phyloP scores from a whole-genome alignment of 75 land plant genomes.

The Sequoiadendron giganteum region DNA sequence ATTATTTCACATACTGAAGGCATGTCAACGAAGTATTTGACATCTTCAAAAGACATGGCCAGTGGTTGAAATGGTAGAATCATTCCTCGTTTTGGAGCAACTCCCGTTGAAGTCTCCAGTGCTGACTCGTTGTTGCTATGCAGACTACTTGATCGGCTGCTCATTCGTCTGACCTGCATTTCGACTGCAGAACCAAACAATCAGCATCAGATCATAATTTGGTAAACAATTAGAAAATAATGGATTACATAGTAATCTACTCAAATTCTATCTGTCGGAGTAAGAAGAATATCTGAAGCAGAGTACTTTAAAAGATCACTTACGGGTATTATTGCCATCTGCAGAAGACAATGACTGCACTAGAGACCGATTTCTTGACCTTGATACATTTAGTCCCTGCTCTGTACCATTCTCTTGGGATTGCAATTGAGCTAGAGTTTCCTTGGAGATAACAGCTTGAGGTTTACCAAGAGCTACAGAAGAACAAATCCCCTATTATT shows the following conservation, averaged over 20 bases:
- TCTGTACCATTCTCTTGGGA: conserved; percentile 28
- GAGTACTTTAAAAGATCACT: background rate
- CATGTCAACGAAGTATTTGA: conserved; percentile 86
- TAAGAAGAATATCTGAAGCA: background rate
- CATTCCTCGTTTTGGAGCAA: conserved; percentile 79
- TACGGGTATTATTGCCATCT: conserved; percentile 54
- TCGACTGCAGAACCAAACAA: conserved; percentile 12
- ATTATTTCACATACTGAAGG: conserved; percentile 41
- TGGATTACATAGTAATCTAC: background rate
- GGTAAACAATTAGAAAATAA: too few species aligned
- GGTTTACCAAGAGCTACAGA: conserved; percentile 66
- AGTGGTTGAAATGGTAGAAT: conserved; percentile 77
- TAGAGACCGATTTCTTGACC: conserved; percentile 3
- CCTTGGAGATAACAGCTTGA: conserved; percentile 78
- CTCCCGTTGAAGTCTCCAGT: conserved; percentile 32
- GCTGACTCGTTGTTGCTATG: background rate
- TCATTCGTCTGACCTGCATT: conserved; percentile 23
- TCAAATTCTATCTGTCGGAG: background rate
- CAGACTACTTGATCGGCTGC: conserved; percentile 20
- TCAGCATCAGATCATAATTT: background rate
- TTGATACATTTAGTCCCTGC: conserved; percentile 8
- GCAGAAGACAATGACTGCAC: conserved; percentile 30
- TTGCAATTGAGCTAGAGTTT: conserved; percentile 49
- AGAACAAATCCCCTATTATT: background rate
- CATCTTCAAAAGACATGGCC: conserved; percentile 79